Evolutionary conservation across 257 asterid species (phyloP).

Genomic region (Leonotis leonurus): DNA sequence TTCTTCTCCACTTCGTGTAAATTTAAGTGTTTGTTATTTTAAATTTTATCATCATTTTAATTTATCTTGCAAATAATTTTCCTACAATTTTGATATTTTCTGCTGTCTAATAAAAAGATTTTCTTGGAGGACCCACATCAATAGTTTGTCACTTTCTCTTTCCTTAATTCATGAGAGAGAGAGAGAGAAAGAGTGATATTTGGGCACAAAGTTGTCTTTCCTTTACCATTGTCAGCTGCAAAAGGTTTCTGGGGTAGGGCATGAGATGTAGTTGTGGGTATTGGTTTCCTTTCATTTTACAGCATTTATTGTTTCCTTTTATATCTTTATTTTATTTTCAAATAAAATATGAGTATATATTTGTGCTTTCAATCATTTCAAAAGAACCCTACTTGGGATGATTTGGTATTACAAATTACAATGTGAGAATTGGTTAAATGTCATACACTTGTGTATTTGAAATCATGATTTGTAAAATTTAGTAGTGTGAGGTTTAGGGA

Average conservation of each 20-base stretch:
- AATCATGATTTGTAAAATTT: too few relatives aligned
- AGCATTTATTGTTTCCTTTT: neutral
- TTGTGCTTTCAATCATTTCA: too few relatives aligned
- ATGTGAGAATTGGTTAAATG: too few relatives aligned
- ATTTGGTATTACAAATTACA: too few relatives aligned
- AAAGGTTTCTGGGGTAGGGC: too few relatives aligned
- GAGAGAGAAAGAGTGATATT: too few relatives aligned
- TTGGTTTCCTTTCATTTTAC: neutral
- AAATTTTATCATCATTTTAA: constrained; percentile 24
- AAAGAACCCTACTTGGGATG: too few relatives aligned
- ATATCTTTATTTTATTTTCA: neutral
- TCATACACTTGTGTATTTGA: too few relatives aligned
- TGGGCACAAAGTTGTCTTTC: constrained; percentile 29
- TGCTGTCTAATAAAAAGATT: constrained; percentile 23
- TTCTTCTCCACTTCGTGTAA: constrained; percentile 17
- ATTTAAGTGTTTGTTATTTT: neutral
- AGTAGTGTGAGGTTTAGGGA: too few relatives aligned
- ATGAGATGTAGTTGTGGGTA: constrained; percentile 12
- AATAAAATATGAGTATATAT: neutral
- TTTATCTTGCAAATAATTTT: constrained; percentile 15
- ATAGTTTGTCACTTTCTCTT: constrained; percentile 35
- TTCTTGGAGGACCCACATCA: constrained; percentile 22
- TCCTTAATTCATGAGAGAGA: constrained; percentile 38
- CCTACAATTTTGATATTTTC: neutral
- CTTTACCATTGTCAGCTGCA: constrained; percentile 34